phyloP scores from a whole-genome alignment of 208 protist species.

The Tritrichomonas musculus region DNA sequence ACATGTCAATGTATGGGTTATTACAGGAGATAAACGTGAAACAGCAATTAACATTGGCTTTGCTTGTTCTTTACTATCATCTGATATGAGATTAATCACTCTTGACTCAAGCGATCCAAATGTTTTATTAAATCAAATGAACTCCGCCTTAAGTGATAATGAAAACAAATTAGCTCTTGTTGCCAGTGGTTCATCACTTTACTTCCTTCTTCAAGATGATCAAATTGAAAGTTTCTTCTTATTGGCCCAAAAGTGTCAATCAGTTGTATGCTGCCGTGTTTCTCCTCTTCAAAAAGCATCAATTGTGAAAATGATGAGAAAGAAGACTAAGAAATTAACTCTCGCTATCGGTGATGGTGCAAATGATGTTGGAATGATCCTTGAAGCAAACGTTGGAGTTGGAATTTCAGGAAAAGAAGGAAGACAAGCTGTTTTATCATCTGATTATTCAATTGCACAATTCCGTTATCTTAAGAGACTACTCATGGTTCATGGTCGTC shows the following conservation, averaged over 20 bases:
- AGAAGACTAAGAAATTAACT: slow-evolving; percentile 6
- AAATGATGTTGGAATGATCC: slow-evolving; percentile 57
- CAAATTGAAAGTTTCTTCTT: slow-evolving; percentile 24
- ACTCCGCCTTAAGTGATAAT: not conserved
- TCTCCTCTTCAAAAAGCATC: slow-evolving; percentile 41
- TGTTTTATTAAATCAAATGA: not conserved
- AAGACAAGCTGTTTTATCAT: slow-evolving; percentile 44
- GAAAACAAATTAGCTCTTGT: not conserved
- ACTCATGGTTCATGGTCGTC: slow-evolving; percentile 82
- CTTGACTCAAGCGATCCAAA: not conserved
- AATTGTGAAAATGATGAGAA: slow-evolving; percentile 35
- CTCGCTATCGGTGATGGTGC: slow-evolving; percentile 56
- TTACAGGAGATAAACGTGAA: slow-evolving; percentile 95
- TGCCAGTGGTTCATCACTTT: not conserved
- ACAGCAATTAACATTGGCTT: slow-evolving; percentile 77
- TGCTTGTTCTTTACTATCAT: not conserved
- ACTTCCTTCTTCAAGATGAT: not conserved
- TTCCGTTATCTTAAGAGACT: slow-evolving; percentile 77
- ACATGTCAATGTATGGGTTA: slow-evolving; percentile 81
- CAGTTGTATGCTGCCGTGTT: slow-evolving; percentile 42
- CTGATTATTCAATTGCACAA: slow-evolving; percentile 80
- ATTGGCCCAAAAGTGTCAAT: slow-evolving; percentile 8
- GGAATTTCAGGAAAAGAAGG: slow-evolving; percentile 53
- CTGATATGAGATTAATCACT: not conserved
- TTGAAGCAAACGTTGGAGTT: slow-evolving; percentile 43